phyloP scores from a whole-genome alignment of 805 yeast genomes.

The Metschnikowia anglica region DNA sequence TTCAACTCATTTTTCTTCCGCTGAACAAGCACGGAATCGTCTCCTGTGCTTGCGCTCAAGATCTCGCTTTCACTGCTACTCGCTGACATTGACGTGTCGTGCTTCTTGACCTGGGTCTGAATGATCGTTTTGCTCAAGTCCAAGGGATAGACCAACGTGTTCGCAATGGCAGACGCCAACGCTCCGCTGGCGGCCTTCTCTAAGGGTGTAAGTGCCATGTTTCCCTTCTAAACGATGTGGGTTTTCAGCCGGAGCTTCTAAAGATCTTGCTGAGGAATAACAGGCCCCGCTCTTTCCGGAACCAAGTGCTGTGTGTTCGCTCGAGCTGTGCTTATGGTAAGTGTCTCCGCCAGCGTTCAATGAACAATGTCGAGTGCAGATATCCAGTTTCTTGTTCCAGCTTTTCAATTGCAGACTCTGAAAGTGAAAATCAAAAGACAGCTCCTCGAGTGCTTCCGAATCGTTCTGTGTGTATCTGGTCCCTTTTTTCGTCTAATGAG shows the following conservation, averaged over 20 bases:
- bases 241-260: background rate
- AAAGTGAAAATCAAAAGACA: background rate
- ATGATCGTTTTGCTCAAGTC: constrained; percentile 75
- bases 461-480: background rate
- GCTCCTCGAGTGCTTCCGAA: background rate
- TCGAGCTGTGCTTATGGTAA: background rate
- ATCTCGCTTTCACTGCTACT: constrained; percentile 13
- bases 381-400: background rate
- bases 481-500: background rate
- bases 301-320: background rate
- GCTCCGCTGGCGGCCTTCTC: constrained; percentile 85
- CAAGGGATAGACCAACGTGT: constrained; percentile 74
- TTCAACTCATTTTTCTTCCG: constrained; percentile 27
- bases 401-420: background rate
- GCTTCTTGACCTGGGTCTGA: constrained; percentile 60
- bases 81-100: constrained; percentile 4
- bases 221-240: background rate
- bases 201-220: constrained; percentile 49
- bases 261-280: background rate
- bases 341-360: background rate
- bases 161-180: constrained; percentile 76
- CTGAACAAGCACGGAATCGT: constrained; percentile 23
- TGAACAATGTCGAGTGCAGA: background rate
- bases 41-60: constrained; percentile 15
- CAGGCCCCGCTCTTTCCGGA: background rate